A percentile compares a stretch with the other conserved stretches of the same genome.
Conservation (phyloP, 331 rosid species). For the Malus hybrid region DNA sequence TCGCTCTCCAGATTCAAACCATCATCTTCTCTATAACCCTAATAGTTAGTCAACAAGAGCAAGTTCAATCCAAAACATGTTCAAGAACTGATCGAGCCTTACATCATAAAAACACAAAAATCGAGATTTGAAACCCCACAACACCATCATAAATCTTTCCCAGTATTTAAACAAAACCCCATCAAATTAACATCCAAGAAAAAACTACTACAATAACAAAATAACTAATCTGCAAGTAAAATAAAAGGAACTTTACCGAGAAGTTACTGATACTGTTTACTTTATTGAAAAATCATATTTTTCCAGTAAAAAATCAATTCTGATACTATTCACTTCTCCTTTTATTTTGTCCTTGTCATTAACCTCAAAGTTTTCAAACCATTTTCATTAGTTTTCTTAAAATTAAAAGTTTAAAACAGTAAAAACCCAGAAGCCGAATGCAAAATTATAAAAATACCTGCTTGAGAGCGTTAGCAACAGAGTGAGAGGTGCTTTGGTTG, state of each 20-base stretch:
- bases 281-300: too few relatives aligned
- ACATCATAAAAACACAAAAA: not conserved
- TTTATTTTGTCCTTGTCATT: too few relatives aligned
- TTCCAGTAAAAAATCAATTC: too few relatives aligned
- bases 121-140: not conserved
- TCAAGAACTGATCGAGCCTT: not conserved
- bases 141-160: not conserved
- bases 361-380: not conserved
- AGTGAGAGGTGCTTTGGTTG: constrained; percentile 72
- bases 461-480: constrained; percentile 75
- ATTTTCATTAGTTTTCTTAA: not conserved
- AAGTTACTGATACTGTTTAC: too few relatives aligned
- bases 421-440: not conserved
- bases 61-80: not conserved
- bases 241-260: too few relatives aligned
- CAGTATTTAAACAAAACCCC: not conserved
- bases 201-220: not conserved
- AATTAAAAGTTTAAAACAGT: not conserved
- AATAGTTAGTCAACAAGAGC: constrained; percentile 2
- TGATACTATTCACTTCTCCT: too few relatives aligned
- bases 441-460: constrained; percentile 41
- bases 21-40: constrained; percentile 95
- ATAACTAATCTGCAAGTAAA: too few relatives aligned
- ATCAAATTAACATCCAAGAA: not conserved
- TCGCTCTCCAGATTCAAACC: constrained; percentile 90